phyloP scores from a whole-genome alignment of 306 rosid genomes.

The Prunus mongolica region DNA sequence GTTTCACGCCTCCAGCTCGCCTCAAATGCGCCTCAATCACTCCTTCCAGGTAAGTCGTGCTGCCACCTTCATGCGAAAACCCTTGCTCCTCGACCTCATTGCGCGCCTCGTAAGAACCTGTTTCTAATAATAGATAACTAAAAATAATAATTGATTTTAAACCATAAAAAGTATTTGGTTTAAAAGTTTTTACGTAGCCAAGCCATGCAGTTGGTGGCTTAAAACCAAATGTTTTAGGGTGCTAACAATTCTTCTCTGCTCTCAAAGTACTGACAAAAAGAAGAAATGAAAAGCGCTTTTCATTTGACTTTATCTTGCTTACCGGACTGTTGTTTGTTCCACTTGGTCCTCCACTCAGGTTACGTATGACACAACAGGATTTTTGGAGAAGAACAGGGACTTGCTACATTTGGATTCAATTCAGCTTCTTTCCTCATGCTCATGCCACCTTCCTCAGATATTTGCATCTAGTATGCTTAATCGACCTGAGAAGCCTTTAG shows the following conservation, averaged over 20 bases:
- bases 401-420: slow-evolving; percentile 88
- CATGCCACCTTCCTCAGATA: slow-evolving; percentile 78
- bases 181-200: no score
- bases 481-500: slow-evolving; percentile 81
- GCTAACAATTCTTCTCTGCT: neutral
- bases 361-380: slow-evolving; percentile 84
- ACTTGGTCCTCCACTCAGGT: slow-evolving; percentile 62
- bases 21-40: no score
- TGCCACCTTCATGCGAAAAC: no score
- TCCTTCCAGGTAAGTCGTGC: no score
- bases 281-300: neutral
- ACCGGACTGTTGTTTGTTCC: slow-evolving; percentile 38
- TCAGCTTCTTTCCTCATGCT: slow-evolving; percentile 90
- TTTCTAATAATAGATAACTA: no score
- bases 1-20: no score
- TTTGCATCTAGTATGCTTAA: slow-evolving; percentile 86
- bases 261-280: neutral
- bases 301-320: neutral
- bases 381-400: slow-evolving; percentile 97
- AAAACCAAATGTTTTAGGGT: neutral
- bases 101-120: no score
- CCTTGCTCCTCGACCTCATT: no score
- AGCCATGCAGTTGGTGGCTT: no score
- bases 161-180: no score
- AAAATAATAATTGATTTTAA: no score